Percentiles rank a stretch among this genome's conserved stretches.
Evolutionary conservation across 1,139 yeast species (phyloP).

Genomic region (Candida tropicalis): DNA sequence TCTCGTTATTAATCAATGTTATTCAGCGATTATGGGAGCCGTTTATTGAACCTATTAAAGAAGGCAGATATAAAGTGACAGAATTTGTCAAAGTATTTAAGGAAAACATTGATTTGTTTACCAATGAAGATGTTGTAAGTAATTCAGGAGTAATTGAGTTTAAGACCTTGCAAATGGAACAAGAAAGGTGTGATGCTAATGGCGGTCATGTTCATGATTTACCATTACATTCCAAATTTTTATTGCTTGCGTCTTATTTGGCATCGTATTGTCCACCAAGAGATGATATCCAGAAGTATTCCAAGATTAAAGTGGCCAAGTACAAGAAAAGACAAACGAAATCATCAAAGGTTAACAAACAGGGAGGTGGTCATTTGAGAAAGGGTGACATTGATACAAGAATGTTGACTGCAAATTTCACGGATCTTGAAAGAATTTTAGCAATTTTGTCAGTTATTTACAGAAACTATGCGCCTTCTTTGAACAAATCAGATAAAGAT

Average conservation of each 20-base stretch:
- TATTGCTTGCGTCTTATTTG: slow-evolving; percentile 67
- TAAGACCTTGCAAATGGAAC: slow-evolving; percentile 26
- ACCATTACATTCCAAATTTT: slow-evolving; percentile 59
- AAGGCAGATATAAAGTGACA: slow-evolving; percentile 29
- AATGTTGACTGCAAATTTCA: slow-evolving; percentile 59
- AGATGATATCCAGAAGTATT: slow-evolving; percentile 60
- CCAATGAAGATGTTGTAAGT: slow-evolving; percentile 41
- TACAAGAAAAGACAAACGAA: slow-evolving; percentile 33
- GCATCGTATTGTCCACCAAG: slow-evolving; percentile 68
- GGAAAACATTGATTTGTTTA: slow-evolving; percentile 42
- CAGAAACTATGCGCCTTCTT: slow-evolving; percentile 37
- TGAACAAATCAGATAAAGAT: slow-evolving; percentile 29
- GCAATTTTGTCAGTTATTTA: slow-evolving; percentile 67
- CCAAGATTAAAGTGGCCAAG: slow-evolving; percentile 55
- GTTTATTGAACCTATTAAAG: slow-evolving; percentile 45
- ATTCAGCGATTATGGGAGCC: slow-evolving; percentile 52
- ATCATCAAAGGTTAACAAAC: slow-evolving; percentile 25
- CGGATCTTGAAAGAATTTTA: slow-evolving; percentile 67
- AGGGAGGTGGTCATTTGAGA: slow-evolving; percentile 36
- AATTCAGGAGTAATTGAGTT: slow-evolving; percentile 34
- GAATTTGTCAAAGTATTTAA: slow-evolving; percentile 54
- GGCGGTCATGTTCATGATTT: slow-evolving; percentile 37
- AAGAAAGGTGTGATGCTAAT: slow-evolving; percentile 8
- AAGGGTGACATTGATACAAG: slow-evolving; percentile 53
- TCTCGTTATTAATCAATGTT: slow-evolving; percentile 45